These are phyloP conservation scores for Beauveria medogensis DNA, from an alignment of 2,329 filamentous ascomycete genomes.

Conservation along the genomic window DNA sequence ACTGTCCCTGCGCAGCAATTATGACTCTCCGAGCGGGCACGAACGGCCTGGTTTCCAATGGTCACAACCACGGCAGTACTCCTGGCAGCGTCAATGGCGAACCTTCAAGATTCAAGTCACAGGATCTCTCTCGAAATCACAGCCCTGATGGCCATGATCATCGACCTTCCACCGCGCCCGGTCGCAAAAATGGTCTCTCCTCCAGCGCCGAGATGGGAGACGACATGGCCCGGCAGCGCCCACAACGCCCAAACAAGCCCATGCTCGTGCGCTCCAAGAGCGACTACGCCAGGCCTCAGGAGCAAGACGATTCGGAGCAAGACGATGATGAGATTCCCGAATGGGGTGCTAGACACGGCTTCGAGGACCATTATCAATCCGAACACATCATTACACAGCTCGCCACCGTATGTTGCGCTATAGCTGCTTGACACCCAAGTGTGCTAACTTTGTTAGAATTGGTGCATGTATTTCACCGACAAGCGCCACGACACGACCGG, in stretches of 20 bases:
- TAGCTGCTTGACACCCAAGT: slow-evolving; percentile 3
- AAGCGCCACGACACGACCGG: slow-evolving; percentile 94
- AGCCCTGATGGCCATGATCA: slow-evolving; percentile 18
- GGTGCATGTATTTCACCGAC: slow-evolving; percentile 99
- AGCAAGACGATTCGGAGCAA: slow-evolving; percentile 32
- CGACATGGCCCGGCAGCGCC: slow-evolving; percentile 27
- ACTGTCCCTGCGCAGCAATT: neutral
- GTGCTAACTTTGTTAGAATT: slow-evolving; percentile 52
- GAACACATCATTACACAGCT: slow-evolving; percentile 81
- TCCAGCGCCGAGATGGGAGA: slow-evolving; percentile 19
- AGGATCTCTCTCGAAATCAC: slow-evolving; percentile 3
- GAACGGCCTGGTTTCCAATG: slow-evolving; percentile 2
- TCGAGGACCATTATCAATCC: slow-evolving; percentile 85
- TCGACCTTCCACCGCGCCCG: slow-evolving; percentile 39
- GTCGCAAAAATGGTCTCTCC: slow-evolving; percentile 29
- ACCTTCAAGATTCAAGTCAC: slow-evolving; percentile 7
- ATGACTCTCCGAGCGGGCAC: slow-evolving; percentile 5
- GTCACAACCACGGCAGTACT: slow-evolving; percentile 4
- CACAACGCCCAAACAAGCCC: slow-evolving; percentile 37
- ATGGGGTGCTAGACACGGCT: slow-evolving; percentile 69
- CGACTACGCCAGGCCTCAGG: slow-evolving; percentile 39
- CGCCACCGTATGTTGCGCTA: slow-evolving; percentile 56
- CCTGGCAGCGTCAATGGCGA: slow-evolving; percentile 5
- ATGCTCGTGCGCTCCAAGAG: slow-evolving; percentile 49
- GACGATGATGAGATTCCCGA: slow-evolving; percentile 40